Percentiles rank a stretch among this genome's conserved stretches.
Evolutionary conservation across 2,329 filamentous ascomycete genomes (phyloP).

Genomic region (Lecanosticta acicola): DNA sequence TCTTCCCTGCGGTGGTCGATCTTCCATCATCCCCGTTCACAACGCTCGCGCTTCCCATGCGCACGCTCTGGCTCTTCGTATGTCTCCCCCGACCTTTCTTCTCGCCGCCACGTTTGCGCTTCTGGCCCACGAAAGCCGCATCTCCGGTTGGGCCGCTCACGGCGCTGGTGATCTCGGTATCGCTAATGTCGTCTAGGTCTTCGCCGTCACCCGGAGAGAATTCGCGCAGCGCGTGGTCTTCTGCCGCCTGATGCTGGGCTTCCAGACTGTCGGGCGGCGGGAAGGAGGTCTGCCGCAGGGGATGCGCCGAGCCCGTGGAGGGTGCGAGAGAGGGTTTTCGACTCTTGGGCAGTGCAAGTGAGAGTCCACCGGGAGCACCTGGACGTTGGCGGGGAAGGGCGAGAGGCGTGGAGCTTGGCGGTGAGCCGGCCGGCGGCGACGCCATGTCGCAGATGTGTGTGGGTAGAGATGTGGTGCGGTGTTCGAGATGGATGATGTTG

Average conservation of each 20-base stretch:
- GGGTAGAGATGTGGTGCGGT: background rate
- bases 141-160: slow-evolving; percentile 38
- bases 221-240: slow-evolving; percentile 12
- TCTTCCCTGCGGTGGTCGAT: slow-evolving; percentile 6
- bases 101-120: slow-evolving; percentile 27
- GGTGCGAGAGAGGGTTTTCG: slow-evolving; percentile 63
- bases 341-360: slow-evolving; percentile 53
- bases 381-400: slow-evolving; percentile 54
- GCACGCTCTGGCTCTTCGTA: slow-evolving; percentile 12
- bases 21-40: slow-evolving; percentile 32
- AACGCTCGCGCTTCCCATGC: slow-evolving; percentile 20
- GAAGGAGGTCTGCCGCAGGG: slow-evolving; percentile 75
- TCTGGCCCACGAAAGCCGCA: slow-evolving; percentile 24
- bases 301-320: slow-evolving; percentile 54
- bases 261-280: slow-evolving; percentile 54
- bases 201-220: slow-evolving; percentile 28
- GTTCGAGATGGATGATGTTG: background rate
- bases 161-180: slow-evolving; percentile 32
- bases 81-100: slow-evolving; percentile 24
- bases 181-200: slow-evolving; percentile 30
- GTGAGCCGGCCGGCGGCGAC: slow-evolving; percentile 23
- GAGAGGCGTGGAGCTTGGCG: slow-evolving; percentile 20
- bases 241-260: slow-evolving; percentile 39
- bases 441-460: too few species aligned
- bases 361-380: slow-evolving; percentile 37